Evolutionary conservation across 352 stramenopile species (phyloP), one percentile per base, ranked within the genome.

Genomic region (Thraustochytrium sp.): DNA sequence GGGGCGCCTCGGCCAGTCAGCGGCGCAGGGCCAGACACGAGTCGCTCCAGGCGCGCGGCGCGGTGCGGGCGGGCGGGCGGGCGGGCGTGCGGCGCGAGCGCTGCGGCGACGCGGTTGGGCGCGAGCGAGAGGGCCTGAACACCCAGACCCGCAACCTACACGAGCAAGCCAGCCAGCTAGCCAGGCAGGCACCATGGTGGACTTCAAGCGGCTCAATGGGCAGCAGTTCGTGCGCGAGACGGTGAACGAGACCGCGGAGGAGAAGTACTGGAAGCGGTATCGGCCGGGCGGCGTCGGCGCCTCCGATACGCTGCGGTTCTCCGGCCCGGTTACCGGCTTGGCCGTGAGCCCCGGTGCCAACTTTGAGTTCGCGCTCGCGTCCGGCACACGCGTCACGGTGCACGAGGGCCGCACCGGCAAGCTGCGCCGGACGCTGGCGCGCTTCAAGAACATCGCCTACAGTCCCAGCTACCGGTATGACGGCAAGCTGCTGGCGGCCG

Each of bases 401-500:
- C 86, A 76, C 54, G 62, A 86, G n/a, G 76, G 56, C 16, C 11
- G n/a, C 26, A 55, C 75, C 36, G 76, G 51, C 36, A 34, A 84
- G 49, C 83, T 80, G 46, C 11, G 40, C 9, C 68, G 68, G 46
- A 74, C 76, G 59, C 59, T 85, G 26, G n/a, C 76, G 2, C 42
- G 83, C 31, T 87, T 87, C 59, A 75, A 53, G 26, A 85, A 86
- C 34, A 65, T 86, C 37, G 86, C 86, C 3, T 86, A 76, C 46
- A 54, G 73, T 21, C 84, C 64, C 31, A 63, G 88, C 38, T 96
- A 94, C 85, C 90, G 93, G 13, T 91, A 89, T 29, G 93, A 97
- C 73, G 93, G 93, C 48, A 93, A 94, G 82, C 82, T 97, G 54
- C 82, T 97, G 49, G 91, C 94, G 61, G 92, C 91, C 8, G 93